Base-by-base conservation (phyloP, 2,329 filamentous ascomycete genomes). In the Juglanconis oblonga region DNA sequence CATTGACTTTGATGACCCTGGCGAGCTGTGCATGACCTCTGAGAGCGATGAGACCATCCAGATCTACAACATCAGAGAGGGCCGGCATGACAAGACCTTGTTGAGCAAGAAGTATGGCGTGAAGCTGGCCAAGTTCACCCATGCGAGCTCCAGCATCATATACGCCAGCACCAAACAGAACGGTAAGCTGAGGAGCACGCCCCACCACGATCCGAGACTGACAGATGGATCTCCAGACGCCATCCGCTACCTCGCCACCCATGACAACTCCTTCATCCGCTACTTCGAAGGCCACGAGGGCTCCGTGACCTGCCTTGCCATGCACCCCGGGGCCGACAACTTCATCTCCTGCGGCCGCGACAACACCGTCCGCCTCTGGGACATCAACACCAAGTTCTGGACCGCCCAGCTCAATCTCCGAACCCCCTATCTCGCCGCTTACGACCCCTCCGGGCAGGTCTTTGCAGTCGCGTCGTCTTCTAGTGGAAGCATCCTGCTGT, bases 91-190 rank as follows among this genome's bases (percentile, higher is more conserved):
- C 51, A 98, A 98, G 77, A 89, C 88, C 62, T 82, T 97, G 51
- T 87, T 96, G 55, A 96, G 91, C 76, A 96, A 98, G 72, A 99
- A 99, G 73, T 99, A 99, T 69, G 95, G 95, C 62, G 92, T 92
- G 17, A 95, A 97, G 72, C 83, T 97, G 58, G 95, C 95, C 42
- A 90, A 91, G 67, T 99, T 98, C 74, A 97, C 94, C 1, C 95
- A 98, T 72, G 90, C 94, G 62, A 88, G 88, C 65, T 91, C 91
- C 29, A 93, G 91, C 72, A 92, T 99, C 70, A 87, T 99, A 62
- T 97, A 98, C 70, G 93, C 95, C 55, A 96, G 91, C 72, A 99
- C 95, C 11, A 97, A 97, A 72, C 87, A 96, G 68, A 96, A 99
- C 70, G 85, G 89, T 92, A 79, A 63, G 78, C 14, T 38, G 24